phyloP scores from a whole-genome alignment of 176 grass and related monocot genomes.

The Juncus inflexus region DNA sequence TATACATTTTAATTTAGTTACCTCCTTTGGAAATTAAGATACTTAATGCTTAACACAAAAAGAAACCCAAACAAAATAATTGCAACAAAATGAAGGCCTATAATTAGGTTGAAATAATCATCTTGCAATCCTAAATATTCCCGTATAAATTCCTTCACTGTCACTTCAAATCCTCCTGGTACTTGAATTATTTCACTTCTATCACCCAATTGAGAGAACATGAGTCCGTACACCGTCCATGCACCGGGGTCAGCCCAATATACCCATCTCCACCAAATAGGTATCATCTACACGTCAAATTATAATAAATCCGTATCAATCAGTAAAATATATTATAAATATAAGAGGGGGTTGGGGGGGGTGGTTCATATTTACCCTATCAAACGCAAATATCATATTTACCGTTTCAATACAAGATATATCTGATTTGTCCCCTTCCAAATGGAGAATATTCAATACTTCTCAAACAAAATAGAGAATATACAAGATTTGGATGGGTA shows the following conservation, averaged over 20 bases:
- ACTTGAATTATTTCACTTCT: conserved; percentile 24
- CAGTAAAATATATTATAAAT: not conserved
- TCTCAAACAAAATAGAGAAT: too few species aligned
- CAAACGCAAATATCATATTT: too few species aligned
- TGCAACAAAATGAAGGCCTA: conserved; percentile 28
- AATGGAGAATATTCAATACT: too few species aligned
- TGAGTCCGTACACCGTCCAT: conserved; percentile 44
- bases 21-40: conserved; percentile 52
- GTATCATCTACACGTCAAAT: conserved; percentile 38
- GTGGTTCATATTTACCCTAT: not conserved
- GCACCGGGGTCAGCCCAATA: conserved; percentile 51
- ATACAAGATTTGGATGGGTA: too few species aligned
- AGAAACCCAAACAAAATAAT: conserved; percentile 35
- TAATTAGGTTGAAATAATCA: conserved; percentile 29
- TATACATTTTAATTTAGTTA: not conserved
- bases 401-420: too few species aligned
- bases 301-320: too few species aligned
- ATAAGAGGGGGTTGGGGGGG: too few species aligned
- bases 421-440: too few species aligned
- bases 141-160: conserved; percentile 35
- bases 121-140: conserved; percentile 37
- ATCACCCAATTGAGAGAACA: conserved; percentile 44
- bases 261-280: conserved; percentile 53
- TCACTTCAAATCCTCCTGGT: conserved; percentile 9
- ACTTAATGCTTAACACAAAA: conserved; percentile 41